Percentiles rank a stretch among this genome's conserved stretches.
phyloP scores from a whole-genome alignment of 2,329 filamentous ascomycete genomes.

The Phaeosphaeria sp. region DNA sequence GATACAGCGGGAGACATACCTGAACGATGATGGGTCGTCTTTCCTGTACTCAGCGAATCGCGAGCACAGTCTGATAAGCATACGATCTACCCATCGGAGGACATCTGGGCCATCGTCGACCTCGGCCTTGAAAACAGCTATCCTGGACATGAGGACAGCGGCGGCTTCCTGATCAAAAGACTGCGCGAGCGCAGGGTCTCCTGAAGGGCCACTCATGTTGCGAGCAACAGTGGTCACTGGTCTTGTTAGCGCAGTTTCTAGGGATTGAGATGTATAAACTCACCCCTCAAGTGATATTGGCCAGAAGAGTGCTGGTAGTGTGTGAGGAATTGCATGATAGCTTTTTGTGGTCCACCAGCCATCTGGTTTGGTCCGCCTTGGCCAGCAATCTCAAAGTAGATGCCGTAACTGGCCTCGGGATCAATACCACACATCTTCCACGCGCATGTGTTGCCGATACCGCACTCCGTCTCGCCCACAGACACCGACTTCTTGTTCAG shows the following conservation, averaged over 20 bases:
- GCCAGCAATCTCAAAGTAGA: conserved; percentile 97
- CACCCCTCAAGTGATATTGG: conserved; percentile 83
- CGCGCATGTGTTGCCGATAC: conserved; percentile 96
- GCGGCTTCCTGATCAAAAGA: conserved; percentile 99
- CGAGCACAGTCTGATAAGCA: conserved; percentile 96
- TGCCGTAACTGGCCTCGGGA: conserved; percentile 88
- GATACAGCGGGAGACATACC: conserved; percentile 58
- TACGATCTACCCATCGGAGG: conserved; percentile 95
- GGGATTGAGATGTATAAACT: not conserved
- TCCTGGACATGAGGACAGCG: conserved; percentile 97
- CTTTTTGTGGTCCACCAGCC: conserved; percentile 86
- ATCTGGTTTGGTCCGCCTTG: conserved; percentile 87
- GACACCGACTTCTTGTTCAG: conserved; percentile 98
- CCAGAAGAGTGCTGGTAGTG: conserved; percentile 98
- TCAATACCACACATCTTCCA: conserved; percentile 99
- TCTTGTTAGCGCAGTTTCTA: conserved; percentile 13
- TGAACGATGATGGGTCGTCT: conserved; percentile 96
- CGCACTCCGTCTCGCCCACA: conserved; percentile 96
- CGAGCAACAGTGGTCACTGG: conserved; percentile 88
- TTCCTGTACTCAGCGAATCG: conserved; percentile 98
- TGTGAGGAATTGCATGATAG: conserved; percentile 97
- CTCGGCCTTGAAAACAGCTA: conserved; percentile 98
- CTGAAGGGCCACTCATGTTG: conserved; percentile 89
- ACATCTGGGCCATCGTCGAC: conserved; percentile 99
- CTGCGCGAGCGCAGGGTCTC: conserved; percentile 92